These are phyloP conservation scores for Primulina eburnea DNA, from an alignment of 257 asterid species.

Conservation along the genomic window DNA sequence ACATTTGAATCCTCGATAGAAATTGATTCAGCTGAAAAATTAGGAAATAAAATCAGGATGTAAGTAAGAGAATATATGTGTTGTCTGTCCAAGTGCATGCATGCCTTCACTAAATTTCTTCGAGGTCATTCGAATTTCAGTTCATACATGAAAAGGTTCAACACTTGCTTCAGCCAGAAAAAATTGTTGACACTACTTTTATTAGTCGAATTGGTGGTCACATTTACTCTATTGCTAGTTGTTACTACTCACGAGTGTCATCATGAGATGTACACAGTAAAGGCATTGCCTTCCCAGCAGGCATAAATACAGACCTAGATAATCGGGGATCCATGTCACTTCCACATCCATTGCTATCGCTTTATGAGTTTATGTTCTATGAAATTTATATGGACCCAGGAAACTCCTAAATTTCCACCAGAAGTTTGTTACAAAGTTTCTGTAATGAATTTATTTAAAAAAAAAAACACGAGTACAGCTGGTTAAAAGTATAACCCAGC, in stretches of 20 bases:
- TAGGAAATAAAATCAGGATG: conserved; percentile 14
- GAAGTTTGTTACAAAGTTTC: neutral
- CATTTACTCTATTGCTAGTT: neutral
- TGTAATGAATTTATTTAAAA: too few relatives aligned
- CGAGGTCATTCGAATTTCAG: too few relatives aligned
- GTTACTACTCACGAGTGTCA: neutral
- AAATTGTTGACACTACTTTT: neutral
- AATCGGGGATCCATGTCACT: neutral
- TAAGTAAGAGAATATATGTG: neutral
- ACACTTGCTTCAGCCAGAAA: too few relatives aligned
- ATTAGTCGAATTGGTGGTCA: neutral
- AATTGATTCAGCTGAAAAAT: conserved; percentile 57
- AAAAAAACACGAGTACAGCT: too few relatives aligned
- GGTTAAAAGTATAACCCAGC: too few relatives aligned
- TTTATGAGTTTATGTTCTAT: too few relatives aligned
- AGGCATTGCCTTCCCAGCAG: neutral
- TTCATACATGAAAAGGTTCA: too few relatives aligned
- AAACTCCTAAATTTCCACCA: neutral
- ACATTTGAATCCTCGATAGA: conserved; percentile 54
- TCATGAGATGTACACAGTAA: too few relatives aligned
- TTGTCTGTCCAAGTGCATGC: neutral
- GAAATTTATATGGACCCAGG: neutral
- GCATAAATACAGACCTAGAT: neutral
- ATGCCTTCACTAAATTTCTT: too few relatives aligned
- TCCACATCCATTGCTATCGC: neutral